Base-by-base conservation (phyloP, 2,329 filamentous ascomycete genomes). In the Arthroderma uncinatum region DNA sequence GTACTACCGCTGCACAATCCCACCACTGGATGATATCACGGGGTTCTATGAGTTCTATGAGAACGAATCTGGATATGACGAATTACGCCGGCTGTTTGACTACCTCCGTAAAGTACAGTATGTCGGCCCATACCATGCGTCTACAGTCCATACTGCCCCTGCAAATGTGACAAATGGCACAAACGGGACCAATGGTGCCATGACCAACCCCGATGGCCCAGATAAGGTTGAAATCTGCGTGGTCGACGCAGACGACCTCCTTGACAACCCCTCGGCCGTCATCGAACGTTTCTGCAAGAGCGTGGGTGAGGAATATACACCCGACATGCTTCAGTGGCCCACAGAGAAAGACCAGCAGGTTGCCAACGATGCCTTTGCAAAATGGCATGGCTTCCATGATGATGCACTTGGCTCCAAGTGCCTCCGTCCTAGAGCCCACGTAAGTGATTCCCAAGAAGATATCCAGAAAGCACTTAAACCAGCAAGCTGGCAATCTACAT, bases 341-440 rank as follows among this genome's bases (percentile, higher is more conserved):
- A 83, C 85, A 28, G 83, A 85, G 55, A 85, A 87, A 62, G 84
- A 86, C 64, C 83, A 89, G 64, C 64, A 74, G 54, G 76, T 81
- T 60, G 92, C 91, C 2, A 78, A 80, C 63, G 79, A 82, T 61
- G 84, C 84, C 16, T 97, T 97, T 74, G 89, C 91, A 74, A 97
- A 98, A 76, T 97, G 93, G 93, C 87, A 84, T 64, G 93, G 93
- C 9, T 97, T 95, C 75, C 93, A 97, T 71, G 87, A 97, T 64
- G 93, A 97, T 76, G 93, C 90, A 12, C 88, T 97, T 64, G 78
- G 87, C 63, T 95, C 88, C 68, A 85, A 79, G 37, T 84, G 83
- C 60, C 75, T 98, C 66, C 85, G 85, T 68, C 82, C 87, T 3
- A 68, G 74, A 61, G 57, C 61, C 55, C 73, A 75, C 59, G 75